phyloP scores from a whole-genome alignment of 2,329 filamentous ascomycete genomes.

The Arthrobotrys conoides region DNA sequence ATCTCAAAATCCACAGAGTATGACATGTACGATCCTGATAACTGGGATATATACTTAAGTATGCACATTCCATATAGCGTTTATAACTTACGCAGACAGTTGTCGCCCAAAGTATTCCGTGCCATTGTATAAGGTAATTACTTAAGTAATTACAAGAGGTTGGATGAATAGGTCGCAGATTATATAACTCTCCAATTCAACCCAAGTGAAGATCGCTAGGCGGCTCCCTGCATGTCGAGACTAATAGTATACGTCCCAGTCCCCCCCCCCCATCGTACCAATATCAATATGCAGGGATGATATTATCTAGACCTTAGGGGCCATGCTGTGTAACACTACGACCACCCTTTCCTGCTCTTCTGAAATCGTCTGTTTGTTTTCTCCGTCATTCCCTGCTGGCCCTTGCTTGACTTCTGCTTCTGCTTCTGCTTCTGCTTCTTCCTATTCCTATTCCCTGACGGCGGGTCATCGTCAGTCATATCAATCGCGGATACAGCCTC shows the following conservation, averaged over 20 bases:
- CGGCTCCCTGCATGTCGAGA: no score
- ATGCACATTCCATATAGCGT: background rate
- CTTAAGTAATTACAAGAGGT: background rate
- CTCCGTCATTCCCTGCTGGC: background rate
- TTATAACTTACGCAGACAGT: background rate
- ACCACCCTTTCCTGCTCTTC: constrained; percentile 45
- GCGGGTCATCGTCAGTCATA: background rate
- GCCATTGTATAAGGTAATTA: no score
- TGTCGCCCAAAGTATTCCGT: background rate
- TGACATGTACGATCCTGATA: background rate
- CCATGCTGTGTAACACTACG: constrained; percentile 17
- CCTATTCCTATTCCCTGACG: no score
- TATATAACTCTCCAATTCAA: background rate
- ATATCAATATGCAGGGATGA: background rate
- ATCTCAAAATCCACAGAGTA: constrained; percentile 1
- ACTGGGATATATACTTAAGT: no score
- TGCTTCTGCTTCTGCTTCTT: constrained; percentile 31
- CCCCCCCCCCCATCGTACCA: background rate
- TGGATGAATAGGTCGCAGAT: background rate
- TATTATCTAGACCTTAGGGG: constrained; percentile 14
- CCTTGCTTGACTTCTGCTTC: constrained; percentile 11
- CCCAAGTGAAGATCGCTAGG: background rate
- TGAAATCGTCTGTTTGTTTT: constrained; percentile 37
- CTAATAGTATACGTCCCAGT: no score
- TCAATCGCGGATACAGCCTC: background rate